Conservation (phyloP, 805 yeast species). For the Candida mattraensis region DNA sequence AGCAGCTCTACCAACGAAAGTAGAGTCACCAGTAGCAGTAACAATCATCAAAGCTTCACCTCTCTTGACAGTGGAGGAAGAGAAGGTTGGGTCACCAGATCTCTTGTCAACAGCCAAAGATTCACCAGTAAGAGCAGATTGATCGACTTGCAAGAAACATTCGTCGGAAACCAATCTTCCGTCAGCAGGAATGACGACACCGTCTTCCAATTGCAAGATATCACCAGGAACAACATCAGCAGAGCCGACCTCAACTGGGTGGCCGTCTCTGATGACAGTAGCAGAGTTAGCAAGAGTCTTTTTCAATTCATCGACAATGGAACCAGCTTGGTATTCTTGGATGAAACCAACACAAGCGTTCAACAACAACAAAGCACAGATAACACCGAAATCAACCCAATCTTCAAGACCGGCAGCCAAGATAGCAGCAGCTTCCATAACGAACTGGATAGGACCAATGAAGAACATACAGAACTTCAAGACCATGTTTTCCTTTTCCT, state of each 20-base stretch:
- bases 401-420: slow-evolving; percentile 95
- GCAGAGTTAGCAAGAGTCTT: slow-evolving; percentile 93
- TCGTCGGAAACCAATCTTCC: slow-evolving; percentile 87
- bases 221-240: slow-evolving; percentile 95
- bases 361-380: slow-evolving; percentile 79
- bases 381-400: slow-evolving; percentile 99
- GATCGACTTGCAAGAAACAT: slow-evolving; percentile 87
- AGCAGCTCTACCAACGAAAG: slow-evolving; percentile 97
- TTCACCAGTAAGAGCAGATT: slow-evolving; percentile 97
- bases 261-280: slow-evolving; percentile 79
- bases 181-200: slow-evolving; percentile 90
- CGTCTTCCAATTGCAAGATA: slow-evolving; percentile 87
- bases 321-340: slow-evolving; percentile 98
- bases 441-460: slow-evolving; percentile 95
- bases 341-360: slow-evolving; percentile 95
- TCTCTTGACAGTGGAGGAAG: slow-evolving; percentile 92
- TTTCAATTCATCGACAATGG: slow-evolving; percentile 94
- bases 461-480: slow-evolving; percentile 84
- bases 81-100: slow-evolving; percentile 82
- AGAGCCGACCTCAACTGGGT: slow-evolving; percentile 71
- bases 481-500: slow-evolving; percentile 77
- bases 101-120: slow-evolving; percentile 93
- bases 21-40: slow-evolving; percentile 92
- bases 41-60: slow-evolving; percentile 95
- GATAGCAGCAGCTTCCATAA: slow-evolving; percentile 95